A percentile compares a stretch with the other conserved stretches of the same genome.
These are phyloP conservation scores for Tuber aestivum DNA, from an alignment of 495 filamentous ascomycete genomes.

Conservation along the genomic window DNA sequence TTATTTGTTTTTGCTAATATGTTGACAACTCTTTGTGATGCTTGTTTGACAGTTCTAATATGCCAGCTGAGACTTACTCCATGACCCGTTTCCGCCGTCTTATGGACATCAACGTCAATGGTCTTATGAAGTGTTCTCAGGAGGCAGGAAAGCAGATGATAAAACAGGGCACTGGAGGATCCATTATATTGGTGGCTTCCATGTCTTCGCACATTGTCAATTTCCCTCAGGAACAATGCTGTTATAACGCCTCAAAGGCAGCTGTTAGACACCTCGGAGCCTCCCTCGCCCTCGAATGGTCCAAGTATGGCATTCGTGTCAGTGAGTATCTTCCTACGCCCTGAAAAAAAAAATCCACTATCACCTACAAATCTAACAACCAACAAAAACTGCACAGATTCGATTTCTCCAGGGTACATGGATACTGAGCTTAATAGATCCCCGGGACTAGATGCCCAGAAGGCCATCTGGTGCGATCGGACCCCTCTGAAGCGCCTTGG, in stretches of 20 bases:
- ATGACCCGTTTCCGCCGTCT: constrained; percentile 58
- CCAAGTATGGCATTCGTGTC: constrained; percentile 64
- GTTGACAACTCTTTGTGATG: constrained; percentile 7
- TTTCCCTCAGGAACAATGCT: constrained; percentile 68
- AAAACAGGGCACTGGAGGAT: constrained; percentile 53
- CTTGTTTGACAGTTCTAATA: constrained; percentile 50
- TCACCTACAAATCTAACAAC: neutral
- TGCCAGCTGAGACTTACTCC: constrained; percentile 54
- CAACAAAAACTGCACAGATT: constrained; percentile 44
- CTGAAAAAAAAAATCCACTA: neutral
- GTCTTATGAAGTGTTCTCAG: constrained; percentile 62
- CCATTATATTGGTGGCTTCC: constrained; percentile 65
- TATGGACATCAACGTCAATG: constrained; percentile 69
- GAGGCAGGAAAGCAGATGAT: constrained; percentile 62
- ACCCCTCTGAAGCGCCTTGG: constrained; percentile 68
- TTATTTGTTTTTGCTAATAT: neutral
- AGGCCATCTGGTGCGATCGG: constrained; percentile 63
- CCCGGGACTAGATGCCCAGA: constrained; percentile 62
- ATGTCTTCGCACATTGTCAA: constrained; percentile 74
- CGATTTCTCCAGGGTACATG: constrained; percentile 74
- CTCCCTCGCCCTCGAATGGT: constrained; percentile 71
- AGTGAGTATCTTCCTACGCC: constrained; percentile 39
- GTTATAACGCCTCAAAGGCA: constrained; percentile 77
- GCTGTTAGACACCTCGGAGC: constrained; percentile 68
- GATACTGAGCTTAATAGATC: constrained; percentile 54